A percentile compares a stretch with the other conserved stretches of the same genome.
Conservation (phyloP, 352 stramenopile species). For the Pythium scleroteichum region DNA sequence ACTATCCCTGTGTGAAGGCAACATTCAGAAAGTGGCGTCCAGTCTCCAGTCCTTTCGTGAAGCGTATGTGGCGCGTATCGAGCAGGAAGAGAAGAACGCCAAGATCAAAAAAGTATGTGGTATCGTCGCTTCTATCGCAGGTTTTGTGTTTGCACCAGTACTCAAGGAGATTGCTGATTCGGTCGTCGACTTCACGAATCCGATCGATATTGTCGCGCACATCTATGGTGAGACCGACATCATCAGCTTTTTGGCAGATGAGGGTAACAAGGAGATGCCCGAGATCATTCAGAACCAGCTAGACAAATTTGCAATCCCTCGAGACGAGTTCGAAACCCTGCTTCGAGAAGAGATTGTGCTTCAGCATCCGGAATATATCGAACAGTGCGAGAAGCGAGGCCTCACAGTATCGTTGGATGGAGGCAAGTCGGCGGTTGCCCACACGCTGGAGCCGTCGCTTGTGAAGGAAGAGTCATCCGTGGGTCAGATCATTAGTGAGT, state of each 20-base stretch:
- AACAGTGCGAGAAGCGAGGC: conserved; percentile 10
- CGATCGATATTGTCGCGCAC: conserved; percentile 28
- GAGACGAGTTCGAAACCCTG: conserved; percentile 24
- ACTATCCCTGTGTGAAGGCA: too few species aligned
- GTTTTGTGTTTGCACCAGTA: conserved; percentile 28
- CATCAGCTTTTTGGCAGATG: conserved; percentile 2
- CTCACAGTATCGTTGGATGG: neutral
- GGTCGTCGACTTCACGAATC: conserved; percentile 30
- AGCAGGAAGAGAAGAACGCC: conserved; percentile 23
- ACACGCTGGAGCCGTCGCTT: neutral
- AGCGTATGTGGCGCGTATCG: conserved; percentile 3
- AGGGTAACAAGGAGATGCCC: neutral
- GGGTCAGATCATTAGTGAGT: neutral
- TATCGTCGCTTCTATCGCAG: conserved; percentile 19
- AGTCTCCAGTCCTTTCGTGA: conserved; percentile 1
- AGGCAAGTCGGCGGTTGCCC: neutral
- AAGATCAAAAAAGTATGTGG: conserved; percentile 30
- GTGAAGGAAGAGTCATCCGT: conserved; percentile 2
- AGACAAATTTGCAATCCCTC: conserved; percentile 6
- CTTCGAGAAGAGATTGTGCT: conserved; percentile 23
- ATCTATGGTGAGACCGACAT: conserved; percentile 24
- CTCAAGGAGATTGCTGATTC: conserved; percentile 30
- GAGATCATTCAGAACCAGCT: conserved; percentile 4
- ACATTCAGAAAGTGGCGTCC: too few species aligned
- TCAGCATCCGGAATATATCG: conserved; percentile 18